Percentiles rank a stretch among this genome's conserved stretches.
phyloP scores from a whole-genome alignment of 2,329 filamentous ascomycete species.

The Cryphonectria radicalis region DNA sequence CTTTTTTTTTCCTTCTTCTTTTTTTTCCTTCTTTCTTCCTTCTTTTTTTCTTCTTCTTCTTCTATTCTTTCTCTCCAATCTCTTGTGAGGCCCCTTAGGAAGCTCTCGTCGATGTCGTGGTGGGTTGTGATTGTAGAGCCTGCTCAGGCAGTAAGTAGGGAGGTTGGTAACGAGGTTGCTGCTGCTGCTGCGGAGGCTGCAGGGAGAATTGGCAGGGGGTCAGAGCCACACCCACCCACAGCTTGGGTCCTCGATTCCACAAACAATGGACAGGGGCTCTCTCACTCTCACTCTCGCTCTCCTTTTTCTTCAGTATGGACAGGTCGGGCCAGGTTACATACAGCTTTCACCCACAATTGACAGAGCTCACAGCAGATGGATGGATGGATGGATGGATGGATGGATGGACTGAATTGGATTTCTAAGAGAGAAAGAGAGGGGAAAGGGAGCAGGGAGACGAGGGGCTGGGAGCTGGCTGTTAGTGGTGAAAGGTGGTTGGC shows the following conservation, averaged over 20 bases:
- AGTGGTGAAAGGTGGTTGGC: constrained; percentile 20
- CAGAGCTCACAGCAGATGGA: not conserved
- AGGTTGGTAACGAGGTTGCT: not conserved
- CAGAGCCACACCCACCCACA: not conserved
- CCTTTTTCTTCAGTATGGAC: not conserved
- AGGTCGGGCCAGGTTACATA: not conserved
- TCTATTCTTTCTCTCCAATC: no score
- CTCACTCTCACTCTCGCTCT: not conserved
- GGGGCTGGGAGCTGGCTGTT: constrained; percentile 12
- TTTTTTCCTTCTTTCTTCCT: not conserved
- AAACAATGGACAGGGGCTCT: not conserved
- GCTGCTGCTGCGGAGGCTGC: not conserved
- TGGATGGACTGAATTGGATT: not conserved
- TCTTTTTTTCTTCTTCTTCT: not conserved
- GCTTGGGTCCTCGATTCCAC: not conserved
- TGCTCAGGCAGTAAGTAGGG: not conserved
- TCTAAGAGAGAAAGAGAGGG: not conserved
- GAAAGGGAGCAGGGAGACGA: not conserved
- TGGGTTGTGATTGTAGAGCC: not conserved
- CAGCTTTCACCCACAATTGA: not conserved
- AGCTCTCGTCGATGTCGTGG: not conserved
- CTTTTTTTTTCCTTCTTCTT: not conserved
- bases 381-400: not conserved
- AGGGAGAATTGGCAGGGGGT: not conserved
- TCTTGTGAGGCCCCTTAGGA: not conserved